Evolutionary conservation across 257 asterid species (phyloP).

Genomic region (Coffea eugenioides): DNA sequence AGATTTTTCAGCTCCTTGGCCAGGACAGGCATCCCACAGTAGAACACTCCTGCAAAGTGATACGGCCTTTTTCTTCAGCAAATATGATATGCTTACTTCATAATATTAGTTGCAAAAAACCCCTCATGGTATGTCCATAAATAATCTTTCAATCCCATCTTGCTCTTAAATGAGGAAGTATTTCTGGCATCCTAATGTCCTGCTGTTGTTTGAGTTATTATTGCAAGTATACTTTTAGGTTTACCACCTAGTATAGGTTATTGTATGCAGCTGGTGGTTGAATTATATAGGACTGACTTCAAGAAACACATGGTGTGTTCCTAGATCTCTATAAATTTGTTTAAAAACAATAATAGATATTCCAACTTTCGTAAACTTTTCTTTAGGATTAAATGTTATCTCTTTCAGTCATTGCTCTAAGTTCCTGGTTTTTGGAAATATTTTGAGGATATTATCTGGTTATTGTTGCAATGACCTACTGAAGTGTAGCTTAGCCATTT

Average conservation of each 20-base stretch:
- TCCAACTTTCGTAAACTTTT: neutral
- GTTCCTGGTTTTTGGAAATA: neutral
- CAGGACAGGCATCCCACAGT: conserved; percentile 73
- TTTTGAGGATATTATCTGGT: neutral
- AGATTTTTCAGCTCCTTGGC: conserved; percentile 75
- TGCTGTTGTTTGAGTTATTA: neutral
- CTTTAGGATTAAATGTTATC: neutral
- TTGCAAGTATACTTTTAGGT: neutral
- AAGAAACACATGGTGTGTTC: neutral
- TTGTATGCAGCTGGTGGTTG: neutral
- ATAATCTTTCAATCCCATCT: neutral
- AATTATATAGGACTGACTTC: neutral
- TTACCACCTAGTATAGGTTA: neutral
- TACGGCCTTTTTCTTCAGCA: neutral
- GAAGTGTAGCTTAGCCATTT: neutral
- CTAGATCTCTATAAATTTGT: neutral
- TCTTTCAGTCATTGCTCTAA: neutral
- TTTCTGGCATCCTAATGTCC: neutral
- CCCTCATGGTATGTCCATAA: neutral
- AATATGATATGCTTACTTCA: neutral
- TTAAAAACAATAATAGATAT: neutral
- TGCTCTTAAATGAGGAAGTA: neutral
- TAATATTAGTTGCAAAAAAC: neutral
- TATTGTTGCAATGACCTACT: neutral
- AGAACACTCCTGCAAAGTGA: conserved; percentile 62